Percentiles rank a stretch among this genome's conserved stretches.
These are phyloP conservation scores for Candida sanyaensis DNA, from an alignment of 1,139 yeast genomes.

Conservation along the genomic window DNA sequence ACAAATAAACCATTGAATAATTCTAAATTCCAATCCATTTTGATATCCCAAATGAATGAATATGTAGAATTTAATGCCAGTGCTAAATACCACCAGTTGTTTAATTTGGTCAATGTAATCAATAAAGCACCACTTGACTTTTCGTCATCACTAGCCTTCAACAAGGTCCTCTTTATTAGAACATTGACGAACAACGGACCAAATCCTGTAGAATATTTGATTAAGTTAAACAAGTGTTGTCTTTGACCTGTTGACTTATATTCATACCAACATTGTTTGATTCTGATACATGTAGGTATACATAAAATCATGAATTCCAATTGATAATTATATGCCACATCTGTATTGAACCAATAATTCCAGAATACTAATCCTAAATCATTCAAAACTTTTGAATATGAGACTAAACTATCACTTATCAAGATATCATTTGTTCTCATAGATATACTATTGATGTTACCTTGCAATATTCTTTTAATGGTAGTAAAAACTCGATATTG, in stretches of 20 bases:
- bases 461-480: slow-evolving; percentile 52
- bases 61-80: slow-evolving; percentile 69
- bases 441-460: slow-evolving; percentile 54
- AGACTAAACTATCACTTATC: slow-evolving; percentile 77
- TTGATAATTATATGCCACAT: slow-evolving; percentile 25
- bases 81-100: slow-evolving; percentile 51
- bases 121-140: slow-evolving; percentile 14
- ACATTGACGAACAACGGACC: slow-evolving; percentile 59
- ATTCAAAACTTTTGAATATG: slow-evolving; percentile 72
- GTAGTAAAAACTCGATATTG: slow-evolving; percentile 50
- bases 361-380: slow-evolving; percentile 57
- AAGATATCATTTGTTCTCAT: slow-evolving; percentile 78
- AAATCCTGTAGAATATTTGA: slow-evolving; percentile 71
- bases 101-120: slow-evolving; percentile 15
- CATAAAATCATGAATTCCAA: slow-evolving; percentile 54
- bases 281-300: slow-evolving; percentile 70
- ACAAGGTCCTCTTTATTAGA: slow-evolving; percentile 29
- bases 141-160: slow-evolving; percentile 9
- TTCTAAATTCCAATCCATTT: slow-evolving; percentile 86
- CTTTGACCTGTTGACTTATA: slow-evolving; percentile 50
- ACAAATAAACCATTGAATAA: slow-evolving; percentile 36
- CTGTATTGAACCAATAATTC: slow-evolving; percentile 32
- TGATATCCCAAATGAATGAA: slow-evolving; percentile 85
- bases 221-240: slow-evolving; percentile 65
- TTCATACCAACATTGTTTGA: slow-evolving; percentile 80